phyloP scores from a whole-genome alignment of 176 grass and related monocot genomes.

The Juncus effusus region DNA sequence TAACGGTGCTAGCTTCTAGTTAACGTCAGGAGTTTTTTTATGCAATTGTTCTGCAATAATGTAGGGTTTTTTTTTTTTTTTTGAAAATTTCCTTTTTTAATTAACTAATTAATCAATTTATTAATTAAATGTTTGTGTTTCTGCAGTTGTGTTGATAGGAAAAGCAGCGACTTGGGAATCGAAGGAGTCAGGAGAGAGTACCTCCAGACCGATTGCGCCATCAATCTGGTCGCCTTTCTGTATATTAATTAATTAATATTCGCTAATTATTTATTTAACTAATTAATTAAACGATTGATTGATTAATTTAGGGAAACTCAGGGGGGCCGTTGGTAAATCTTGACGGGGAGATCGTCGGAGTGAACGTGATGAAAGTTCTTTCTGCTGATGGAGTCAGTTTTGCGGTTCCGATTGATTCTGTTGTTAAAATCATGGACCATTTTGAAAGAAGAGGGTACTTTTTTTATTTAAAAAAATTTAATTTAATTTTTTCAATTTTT shows the following conservation, averaged over 20 bases:
- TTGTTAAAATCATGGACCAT: slow-evolving; percentile 75
- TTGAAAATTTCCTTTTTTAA: slow-evolving; percentile 16
- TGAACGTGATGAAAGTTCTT: slow-evolving; percentile 63
- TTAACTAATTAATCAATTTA: slow-evolving; percentile 11
- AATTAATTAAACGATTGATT: no score
- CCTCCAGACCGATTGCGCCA: slow-evolving; percentile 89
- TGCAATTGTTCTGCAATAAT: no score
- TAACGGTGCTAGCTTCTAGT: no score
- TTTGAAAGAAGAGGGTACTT: slow-evolving; percentile 67
- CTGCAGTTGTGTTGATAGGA: slow-evolving; percentile 85
- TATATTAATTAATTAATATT: slow-evolving; percentile 18
- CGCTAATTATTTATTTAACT: slow-evolving; percentile 7
- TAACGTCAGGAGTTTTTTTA: no score
- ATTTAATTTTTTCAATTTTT: no score
- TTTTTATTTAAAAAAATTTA: background rate
- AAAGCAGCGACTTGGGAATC: slow-evolving; percentile 86
- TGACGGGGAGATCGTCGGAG: slow-evolving; percentile 78
- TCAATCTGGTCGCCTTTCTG: slow-evolving; percentile 44
- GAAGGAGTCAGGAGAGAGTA: slow-evolving; percentile 68
- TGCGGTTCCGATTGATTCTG: slow-evolving; percentile 69
- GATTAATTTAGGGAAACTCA: slow-evolving; percentile 62
- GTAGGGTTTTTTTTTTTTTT: no score
- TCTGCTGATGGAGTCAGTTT: slow-evolving; percentile 68
- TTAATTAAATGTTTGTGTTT: slow-evolving; percentile 6
- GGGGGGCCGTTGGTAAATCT: slow-evolving; percentile 87